Evolutionary conservation across 192 early-diverging fungal species (phyloP).

Genomic region (Umbelopsis ramanniana): DNA sequence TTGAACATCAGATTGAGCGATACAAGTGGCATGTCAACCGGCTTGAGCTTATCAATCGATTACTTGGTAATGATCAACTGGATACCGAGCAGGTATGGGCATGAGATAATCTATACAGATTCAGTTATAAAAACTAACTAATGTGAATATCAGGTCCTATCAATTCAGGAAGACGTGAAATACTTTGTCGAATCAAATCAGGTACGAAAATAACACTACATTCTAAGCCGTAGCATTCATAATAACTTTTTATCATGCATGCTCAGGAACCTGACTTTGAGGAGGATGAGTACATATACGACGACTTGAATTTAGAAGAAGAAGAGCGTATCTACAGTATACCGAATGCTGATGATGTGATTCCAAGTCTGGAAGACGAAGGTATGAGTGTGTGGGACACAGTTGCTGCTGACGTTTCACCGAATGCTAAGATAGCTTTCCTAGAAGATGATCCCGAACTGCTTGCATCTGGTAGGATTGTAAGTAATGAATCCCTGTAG

Average conservation of each 20-base stretch:
- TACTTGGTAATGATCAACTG: conserved; percentile 89
- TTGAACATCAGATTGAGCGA: conserved; percentile 79
- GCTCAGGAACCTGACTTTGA: conserved; percentile 87
- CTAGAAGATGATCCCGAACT: not conserved
- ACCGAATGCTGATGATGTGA: conserved; percentile 66
- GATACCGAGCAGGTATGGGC: conserved; percentile 74
- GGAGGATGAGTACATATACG: conserved; percentile 90
- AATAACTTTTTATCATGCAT: conserved; percentile 21
- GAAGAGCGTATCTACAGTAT: conserved; percentile 79
- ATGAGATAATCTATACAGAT: no score
- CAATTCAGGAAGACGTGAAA: conserved; percentile 84
- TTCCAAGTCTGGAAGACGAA: conserved; percentile 4
- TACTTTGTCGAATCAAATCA: conserved; percentile 70
- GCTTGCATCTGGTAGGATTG: not conserved
- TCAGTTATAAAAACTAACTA: not conserved
- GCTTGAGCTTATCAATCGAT: conserved; percentile 86
- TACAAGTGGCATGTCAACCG: conserved; percentile 89
- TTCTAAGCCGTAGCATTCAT: no score
- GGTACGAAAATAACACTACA: no score
- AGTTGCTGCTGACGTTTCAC: no score
- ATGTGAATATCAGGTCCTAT: conserved; percentile 54
- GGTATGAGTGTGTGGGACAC: not conserved
- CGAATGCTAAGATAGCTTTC: not conserved
- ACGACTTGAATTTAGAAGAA: conserved; percentile 86
- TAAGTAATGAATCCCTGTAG: not conserved